Conservation (phyloP, 495 filamentous ascomycete genomes). For the Daldinia bambusicola region DNA sequence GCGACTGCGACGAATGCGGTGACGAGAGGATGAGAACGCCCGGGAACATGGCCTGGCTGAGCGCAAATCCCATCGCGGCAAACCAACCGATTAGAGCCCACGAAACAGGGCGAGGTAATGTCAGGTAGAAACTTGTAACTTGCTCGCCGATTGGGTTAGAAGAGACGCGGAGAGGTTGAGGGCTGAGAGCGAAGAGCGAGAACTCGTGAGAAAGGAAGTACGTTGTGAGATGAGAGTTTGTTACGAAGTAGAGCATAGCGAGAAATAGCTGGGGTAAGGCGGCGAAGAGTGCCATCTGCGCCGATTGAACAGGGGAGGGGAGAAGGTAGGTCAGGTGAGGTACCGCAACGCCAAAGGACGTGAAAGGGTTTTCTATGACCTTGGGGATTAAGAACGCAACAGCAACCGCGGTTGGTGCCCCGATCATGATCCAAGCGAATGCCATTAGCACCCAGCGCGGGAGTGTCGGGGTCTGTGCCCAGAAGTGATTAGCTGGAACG, state of each 20-base stretch:
- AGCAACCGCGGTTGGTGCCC: conserved; percentile 46
- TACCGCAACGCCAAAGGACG: conserved; percentile 48
- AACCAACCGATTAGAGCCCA: conserved; percentile 53
- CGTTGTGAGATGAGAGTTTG: conserved; percentile 53
- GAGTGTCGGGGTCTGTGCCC: conserved; percentile 53
- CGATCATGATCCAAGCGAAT: conserved; percentile 45
- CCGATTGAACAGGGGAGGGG: conserved; percentile 31
- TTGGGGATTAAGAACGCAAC: conserved; percentile 43
- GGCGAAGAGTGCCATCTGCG: conserved; percentile 46
- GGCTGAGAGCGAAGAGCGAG: conserved; percentile 50
- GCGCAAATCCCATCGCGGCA: conserved; percentile 49
- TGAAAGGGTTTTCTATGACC: conserved; percentile 41
- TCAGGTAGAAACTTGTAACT: conserved; percentile 52
- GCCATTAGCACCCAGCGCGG: conserved; percentile 49
- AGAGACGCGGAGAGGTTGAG: conserved; percentile 53
- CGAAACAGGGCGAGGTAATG: conserved; percentile 53
- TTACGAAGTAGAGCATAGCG: conserved; percentile 52
- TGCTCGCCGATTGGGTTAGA: conserved; percentile 49
- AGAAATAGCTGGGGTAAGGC: conserved; percentile 56
- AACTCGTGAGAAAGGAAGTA: conserved; percentile 58
- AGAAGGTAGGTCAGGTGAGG: conserved; percentile 42
- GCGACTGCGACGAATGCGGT: not conserved
- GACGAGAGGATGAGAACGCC: conserved; percentile 36
- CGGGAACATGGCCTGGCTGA: conserved; percentile 52
- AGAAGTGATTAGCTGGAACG: conserved; percentile 53